Evolutionary conservation across 768 basidiomycete genomes (phyloP).

Genomic region (Leccinum uliginosum): DNA sequence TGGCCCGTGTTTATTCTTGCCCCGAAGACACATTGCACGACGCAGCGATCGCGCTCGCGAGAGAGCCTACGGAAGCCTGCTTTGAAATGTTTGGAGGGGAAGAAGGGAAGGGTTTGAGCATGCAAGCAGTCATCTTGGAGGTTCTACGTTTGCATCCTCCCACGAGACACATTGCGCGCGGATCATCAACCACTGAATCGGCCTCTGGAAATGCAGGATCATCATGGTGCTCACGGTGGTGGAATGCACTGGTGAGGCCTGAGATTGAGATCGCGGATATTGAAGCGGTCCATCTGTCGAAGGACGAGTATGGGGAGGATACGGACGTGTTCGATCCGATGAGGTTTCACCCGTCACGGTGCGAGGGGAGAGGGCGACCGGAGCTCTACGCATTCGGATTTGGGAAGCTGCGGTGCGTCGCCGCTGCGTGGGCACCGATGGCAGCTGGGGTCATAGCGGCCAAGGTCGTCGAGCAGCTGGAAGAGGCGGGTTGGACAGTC

Average conservation of each 20-base stretch:
- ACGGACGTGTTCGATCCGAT: constrained; percentile 44
- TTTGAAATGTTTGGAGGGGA: constrained; percentile 15
- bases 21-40: constrained; percentile 19
- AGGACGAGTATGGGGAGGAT: constrained; percentile 21
- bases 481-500: constrained; percentile 21
- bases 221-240: constrained; percentile 3
- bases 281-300: constrained; percentile 16
- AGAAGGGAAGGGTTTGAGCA: constrained; percentile 12
- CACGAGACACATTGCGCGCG: constrained; percentile 21
- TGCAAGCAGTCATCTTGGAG: constrained; percentile 25
- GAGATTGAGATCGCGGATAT: constrained; percentile 23
- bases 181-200: not conserved
- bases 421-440: constrained; percentile 52
- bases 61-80: constrained; percentile 19
- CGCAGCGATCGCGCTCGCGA: constrained; percentile 24
- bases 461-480: constrained; percentile 35
- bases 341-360: constrained; percentile 32
- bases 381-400: constrained; percentile 44
- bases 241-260: constrained; percentile 8
- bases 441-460: constrained; percentile 48
- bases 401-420: constrained; percentile 37
- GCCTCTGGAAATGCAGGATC: not conserved
- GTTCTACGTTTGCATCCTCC: constrained; percentile 29
- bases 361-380: constrained; percentile 11
- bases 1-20: constrained; percentile 26